A percentile compares a stretch with the other conserved stretches of the same genome.
phyloP scores from a whole-genome alignment of 2,329 filamentous ascomycete species.

The Pezicula neosporulosa region DNA sequence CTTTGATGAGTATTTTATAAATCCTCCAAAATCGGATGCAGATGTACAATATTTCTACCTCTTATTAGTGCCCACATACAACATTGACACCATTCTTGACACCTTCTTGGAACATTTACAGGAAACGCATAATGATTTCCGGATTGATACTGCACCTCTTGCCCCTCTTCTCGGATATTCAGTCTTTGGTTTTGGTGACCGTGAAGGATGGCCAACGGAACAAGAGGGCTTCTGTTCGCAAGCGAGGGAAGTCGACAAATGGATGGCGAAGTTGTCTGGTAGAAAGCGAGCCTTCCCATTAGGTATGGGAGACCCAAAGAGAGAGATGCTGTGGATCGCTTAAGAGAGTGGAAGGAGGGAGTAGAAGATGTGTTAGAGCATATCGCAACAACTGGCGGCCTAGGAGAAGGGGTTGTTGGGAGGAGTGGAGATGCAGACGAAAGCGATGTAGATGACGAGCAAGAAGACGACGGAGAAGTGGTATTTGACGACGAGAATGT shows the following conservation, averaged over 20 bases:
- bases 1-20: conserved; percentile 89
- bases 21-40: conserved; percentile 58
- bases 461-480: conserved; percentile 49
- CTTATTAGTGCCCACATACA: conserved; percentile 84
- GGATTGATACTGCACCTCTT: conserved; percentile 86
- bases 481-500: conserved; percentile 45
- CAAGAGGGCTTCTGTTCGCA: conserved; percentile 91
- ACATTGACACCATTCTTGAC: conserved; percentile 89
- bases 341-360: conserved; percentile 77
- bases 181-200: conserved; percentile 91
- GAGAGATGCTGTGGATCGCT: conserved; percentile 59
- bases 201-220: conserved; percentile 88
- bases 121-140: conserved; percentile 95
- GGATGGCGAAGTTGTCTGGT: conserved; percentile 93
- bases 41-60: conserved; percentile 71
- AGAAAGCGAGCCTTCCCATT: conserved; percentile 85
- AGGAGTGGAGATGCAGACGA: conserved; percentile 84
- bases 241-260: conserved; percentile 84
- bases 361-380: conserved; percentile 66
- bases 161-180: conserved; percentile 78
- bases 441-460: conserved; percentile 73
- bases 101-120: conserved; percentile 82
- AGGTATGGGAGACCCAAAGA: conserved; percentile 82
- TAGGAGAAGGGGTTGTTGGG: conserved; percentile 67
- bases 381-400: conserved; percentile 55